These are phyloP conservation scores for Gloeophyllum trabeum DNA, from an alignment of 768 basidiomycete genomes.

Conservation along the genomic window DNA sequence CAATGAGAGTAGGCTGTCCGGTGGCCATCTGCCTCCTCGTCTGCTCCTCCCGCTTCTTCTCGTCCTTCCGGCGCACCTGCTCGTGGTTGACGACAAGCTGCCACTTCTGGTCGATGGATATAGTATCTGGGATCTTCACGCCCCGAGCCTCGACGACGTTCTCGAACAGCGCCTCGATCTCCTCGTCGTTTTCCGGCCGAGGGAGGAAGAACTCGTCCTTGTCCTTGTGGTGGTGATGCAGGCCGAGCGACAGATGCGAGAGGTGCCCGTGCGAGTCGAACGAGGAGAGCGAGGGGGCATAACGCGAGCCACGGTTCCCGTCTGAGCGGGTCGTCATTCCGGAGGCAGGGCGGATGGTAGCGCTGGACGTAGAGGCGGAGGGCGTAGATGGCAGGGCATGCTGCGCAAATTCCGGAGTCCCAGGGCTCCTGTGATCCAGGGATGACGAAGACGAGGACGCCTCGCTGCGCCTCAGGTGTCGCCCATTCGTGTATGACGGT, in stretches of 20 bases:
- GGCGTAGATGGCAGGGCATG: slow-evolving; percentile 11
- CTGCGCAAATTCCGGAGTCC: slow-evolving; percentile 5
- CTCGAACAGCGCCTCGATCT: slow-evolving; percentile 75
- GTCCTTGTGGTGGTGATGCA: slow-evolving; percentile 26
- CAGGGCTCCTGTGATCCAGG: slow-evolving; percentile 16
- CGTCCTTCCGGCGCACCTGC: slow-evolving; percentile 68
- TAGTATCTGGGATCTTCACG: slow-evolving; percentile 44
- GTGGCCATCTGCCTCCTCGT: slow-evolving; percentile 46
- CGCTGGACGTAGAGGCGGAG: slow-evolving; percentile 18
- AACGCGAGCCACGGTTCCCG: slow-evolving; percentile 46
- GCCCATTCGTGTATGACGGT: slow-evolving; percentile 20
- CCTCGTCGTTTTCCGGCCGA: slow-evolving; percentile 63
- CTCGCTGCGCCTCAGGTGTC: slow-evolving; percentile 42
- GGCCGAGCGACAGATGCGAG: slow-evolving; percentile 24
- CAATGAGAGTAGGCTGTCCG: slow-evolving; percentile 38
- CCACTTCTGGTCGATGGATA: slow-evolving; percentile 86
- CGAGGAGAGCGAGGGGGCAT: slow-evolving; percentile 43
- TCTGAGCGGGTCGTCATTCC: slow-evolving; percentile 46
- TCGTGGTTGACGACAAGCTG: slow-evolving; percentile 76
- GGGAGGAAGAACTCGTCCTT: slow-evolving; percentile 63
- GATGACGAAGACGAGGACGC: slow-evolving; percentile 33
- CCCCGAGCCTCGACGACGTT: slow-evolving; percentile 64
- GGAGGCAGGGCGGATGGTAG: slow-evolving; percentile 39
- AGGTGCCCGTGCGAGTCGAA: slow-evolving; percentile 46
- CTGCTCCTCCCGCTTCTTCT: slow-evolving; percentile 53